These are phyloP conservation scores for Penicillium maclennaniae DNA, from an alignment of 495 filamentous ascomycete genomes.

Conservation along the genomic window DNA sequence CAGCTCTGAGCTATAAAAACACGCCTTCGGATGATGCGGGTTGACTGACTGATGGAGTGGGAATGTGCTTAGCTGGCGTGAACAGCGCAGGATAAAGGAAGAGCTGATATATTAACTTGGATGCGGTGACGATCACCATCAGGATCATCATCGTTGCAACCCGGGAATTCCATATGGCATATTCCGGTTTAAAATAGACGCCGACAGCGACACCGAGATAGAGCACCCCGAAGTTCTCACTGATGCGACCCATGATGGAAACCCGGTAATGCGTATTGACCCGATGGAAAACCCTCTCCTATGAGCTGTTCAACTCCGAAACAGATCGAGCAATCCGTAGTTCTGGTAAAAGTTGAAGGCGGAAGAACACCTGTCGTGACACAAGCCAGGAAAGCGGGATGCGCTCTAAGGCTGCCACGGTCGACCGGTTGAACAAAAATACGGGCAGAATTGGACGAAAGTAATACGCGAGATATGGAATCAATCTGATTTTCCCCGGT, in stretches of 20 bases:
- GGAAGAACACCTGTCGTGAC: background rate
- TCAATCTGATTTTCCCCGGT: too few species aligned
- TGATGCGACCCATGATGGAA: slow-evolving; percentile 17
- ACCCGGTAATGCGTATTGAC: background rate
- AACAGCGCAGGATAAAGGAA: slow-evolving; percentile 69
- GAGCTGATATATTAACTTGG: slow-evolving; percentile 45
- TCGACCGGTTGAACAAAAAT: too few species aligned
- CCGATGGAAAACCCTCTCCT: too few species aligned
- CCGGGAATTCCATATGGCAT: slow-evolving; percentile 29
- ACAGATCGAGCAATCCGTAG: too few species aligned
- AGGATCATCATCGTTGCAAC: slow-evolving; percentile 19
- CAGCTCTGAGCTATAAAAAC: background rate
- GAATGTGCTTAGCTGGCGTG: slow-evolving; percentile 65
- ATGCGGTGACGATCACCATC: slow-evolving; percentile 18
- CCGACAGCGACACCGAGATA: slow-evolving; percentile 25
- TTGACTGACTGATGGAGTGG: slow-evolving; percentile 50
- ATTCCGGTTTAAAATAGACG: slow-evolving; percentile 30
- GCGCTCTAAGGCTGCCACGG: background rate
- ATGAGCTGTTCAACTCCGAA: too few species aligned
- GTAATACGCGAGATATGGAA: too few species aligned
- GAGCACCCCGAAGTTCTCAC: slow-evolving; percentile 16
- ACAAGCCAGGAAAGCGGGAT: background rate
- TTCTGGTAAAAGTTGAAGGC: too few species aligned
- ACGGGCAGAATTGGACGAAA: too few species aligned
- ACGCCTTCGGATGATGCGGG: background rate